Conservation (phyloP, 169 alveolate species). For the Plasmodium yoelii region DNA sequence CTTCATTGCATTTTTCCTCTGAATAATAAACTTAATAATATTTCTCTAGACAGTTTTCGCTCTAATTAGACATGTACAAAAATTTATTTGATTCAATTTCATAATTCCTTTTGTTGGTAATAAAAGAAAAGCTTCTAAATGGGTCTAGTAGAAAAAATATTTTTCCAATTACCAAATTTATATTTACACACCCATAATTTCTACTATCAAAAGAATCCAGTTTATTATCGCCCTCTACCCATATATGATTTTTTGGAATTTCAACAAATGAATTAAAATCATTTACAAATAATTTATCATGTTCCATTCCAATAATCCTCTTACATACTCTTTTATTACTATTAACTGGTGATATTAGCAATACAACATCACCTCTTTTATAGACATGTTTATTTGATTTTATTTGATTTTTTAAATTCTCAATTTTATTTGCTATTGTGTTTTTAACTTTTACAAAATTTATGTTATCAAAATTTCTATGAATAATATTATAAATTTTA, state of each 20-base stretch:
- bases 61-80: conserved; percentile 8
- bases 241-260: conserved; percentile 49
- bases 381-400: conserved; percentile 22
- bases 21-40: no score
- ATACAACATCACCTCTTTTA: conserved; percentile 69
- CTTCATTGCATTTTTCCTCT: no score
- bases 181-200: conserved; percentile 72
- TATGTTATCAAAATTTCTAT: conserved; percentile 4
- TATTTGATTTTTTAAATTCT: conserved; percentile 12
- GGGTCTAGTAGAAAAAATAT: conserved; percentile 71
- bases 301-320: conserved; percentile 70
- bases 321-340: conserved; percentile 74
- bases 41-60: no score
- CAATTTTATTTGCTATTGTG: conserved; percentile 12
- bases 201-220: conserved; percentile 75
- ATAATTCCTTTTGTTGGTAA: conserved; percentile 20
- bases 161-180: conserved; percentile 54
- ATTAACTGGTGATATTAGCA: conserved; percentile 71
- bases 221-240: conserved; percentile 76
- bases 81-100: conserved; percentile 4
- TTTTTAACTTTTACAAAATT: conserved; percentile 5
- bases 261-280: conserved; percentile 33
- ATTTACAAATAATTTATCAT: conserved; percentile 65
- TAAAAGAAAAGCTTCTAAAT: conserved; percentile 35
- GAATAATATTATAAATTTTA: conserved; percentile 7